These are phyloP conservation scores for Leersia perrieri DNA, from an alignment of 176 grass and related monocot genomes.

Conservation along the genomic window DNA sequence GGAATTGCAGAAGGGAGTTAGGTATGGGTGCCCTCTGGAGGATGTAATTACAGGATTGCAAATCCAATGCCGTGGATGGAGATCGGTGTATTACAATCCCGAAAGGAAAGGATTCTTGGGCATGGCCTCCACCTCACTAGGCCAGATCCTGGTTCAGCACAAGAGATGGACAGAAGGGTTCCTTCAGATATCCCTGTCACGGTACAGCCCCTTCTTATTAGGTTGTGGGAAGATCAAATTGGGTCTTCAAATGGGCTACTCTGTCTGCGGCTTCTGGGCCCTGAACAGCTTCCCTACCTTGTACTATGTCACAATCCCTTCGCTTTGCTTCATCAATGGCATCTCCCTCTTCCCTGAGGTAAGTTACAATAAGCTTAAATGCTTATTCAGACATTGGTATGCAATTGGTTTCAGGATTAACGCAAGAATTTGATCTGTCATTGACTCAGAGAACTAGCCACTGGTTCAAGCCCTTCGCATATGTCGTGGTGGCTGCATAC, in stretches of 20 bases:
- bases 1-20: constrained; percentile 72
- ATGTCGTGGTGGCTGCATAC: constrained; percentile 34
- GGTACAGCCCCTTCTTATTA: constrained; percentile 53
- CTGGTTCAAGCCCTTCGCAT: constrained; percentile 60
- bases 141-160: constrained; percentile 65
- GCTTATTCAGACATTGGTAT: background rate
- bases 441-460: constrained; percentile 48
- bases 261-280: constrained; percentile 59
- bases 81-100: constrained; percentile 56
- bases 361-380: background rate
- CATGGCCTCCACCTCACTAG: constrained; percentile 55
- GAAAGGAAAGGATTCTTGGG: constrained; percentile 57
- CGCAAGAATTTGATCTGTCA: constrained; percentile 13
- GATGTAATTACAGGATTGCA: constrained; percentile 71
- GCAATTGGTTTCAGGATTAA: background rate
- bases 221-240: constrained; percentile 54
- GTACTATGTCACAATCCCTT: constrained; percentile 61
- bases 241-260: constrained; percentile 76
- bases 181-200: constrained; percentile 70
- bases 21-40: constrained; percentile 74
- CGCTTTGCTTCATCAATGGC: constrained; percentile 67
- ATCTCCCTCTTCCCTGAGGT: constrained; percentile 72
- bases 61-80: constrained; percentile 81
- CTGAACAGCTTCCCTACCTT: constrained; percentile 58
- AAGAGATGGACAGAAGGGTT: constrained; percentile 88